phyloP scores from a whole-genome alignment of 306 rosid genomes.

The Cotoneaster glaucophyllus region DNA sequence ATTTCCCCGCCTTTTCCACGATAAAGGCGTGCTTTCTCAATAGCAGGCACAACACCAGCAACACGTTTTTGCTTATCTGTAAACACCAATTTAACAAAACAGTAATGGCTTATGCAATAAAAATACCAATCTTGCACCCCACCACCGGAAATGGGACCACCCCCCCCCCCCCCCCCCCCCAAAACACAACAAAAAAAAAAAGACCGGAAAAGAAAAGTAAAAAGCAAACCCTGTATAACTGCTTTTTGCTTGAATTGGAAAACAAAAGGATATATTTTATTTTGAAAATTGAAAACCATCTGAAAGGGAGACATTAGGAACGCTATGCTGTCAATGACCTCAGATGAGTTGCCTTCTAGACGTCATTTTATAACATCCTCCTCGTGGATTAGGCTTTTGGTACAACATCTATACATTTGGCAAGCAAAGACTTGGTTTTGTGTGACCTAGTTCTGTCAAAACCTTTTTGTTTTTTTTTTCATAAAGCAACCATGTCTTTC shows the following conservation, averaged over 20 bases:
- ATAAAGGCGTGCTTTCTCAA: constrained; percentile 88
- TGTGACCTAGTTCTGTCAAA: neutral
- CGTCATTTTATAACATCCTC: neutral
- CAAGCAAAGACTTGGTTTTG: neutral
- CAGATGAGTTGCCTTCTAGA: neutral
- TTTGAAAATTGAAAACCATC: neutral
- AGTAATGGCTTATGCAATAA: constrained; percentile 14
- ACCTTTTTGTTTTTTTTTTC: too few species aligned
- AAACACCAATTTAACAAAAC: constrained; percentile 13
- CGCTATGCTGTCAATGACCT: neutral
- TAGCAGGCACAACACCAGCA: constrained; percentile 75
- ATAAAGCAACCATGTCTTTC: neutral
- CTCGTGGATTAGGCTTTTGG: neutral
- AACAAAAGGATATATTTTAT: too few species aligned
- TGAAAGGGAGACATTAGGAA: too few species aligned
- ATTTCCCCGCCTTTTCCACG: constrained; percentile 99
- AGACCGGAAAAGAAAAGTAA: neutral
- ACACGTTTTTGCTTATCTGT: constrained; percentile 67
- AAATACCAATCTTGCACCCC: neutral
- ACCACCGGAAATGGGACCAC: neutral
- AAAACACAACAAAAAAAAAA: neutral
- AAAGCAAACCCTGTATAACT: too few species aligned
- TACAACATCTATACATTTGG: neutral
- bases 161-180: too few species aligned
- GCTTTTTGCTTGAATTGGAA: too few species aligned